Percentiles rank a stretch among this genome's conserved stretches.
Conservation (phyloP, 2,329 filamentous ascomycete species). For the Verticillium klebahnii region DNA sequence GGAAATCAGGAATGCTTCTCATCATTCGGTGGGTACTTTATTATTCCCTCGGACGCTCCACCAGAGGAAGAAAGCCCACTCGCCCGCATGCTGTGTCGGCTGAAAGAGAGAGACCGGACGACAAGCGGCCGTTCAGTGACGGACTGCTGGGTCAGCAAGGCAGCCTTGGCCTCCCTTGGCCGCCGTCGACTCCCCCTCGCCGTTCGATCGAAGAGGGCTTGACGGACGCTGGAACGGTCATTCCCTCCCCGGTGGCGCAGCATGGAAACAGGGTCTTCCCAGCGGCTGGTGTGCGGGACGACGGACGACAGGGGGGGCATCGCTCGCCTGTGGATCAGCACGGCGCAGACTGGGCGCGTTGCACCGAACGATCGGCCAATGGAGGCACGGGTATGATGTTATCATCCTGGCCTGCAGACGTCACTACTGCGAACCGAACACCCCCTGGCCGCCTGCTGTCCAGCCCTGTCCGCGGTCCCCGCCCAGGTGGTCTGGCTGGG, state of each 20-base stretch:
- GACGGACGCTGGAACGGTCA: neutral
- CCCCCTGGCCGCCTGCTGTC: neutral
- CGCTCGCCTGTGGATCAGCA: neutral
- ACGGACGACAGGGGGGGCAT: neutral
- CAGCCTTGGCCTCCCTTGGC: neutral
- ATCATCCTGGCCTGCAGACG: neutral
- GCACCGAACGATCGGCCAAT: neutral
- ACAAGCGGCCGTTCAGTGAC: no score
- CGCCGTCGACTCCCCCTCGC: neutral
- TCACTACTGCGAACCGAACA: neutral
- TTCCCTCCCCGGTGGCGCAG: neutral
- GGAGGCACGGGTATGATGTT: neutral
- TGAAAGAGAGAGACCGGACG: no score
- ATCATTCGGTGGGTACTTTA: no score
- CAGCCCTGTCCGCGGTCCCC: neutral
- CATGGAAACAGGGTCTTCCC: neutral
- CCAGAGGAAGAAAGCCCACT: no score
- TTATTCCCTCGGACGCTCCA: no score
- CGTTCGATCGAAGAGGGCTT: neutral
- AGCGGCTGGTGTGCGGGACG: neutral
- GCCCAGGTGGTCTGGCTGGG: neutral
- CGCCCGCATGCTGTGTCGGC: no score
- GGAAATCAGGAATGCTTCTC: neutral
- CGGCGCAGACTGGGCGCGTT: neutral
- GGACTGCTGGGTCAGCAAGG: no score